Percentiles rank a stretch among this genome's conserved stretches.
Conservation (phyloP, 1,284 basidiomycete species). For the Melampsora americana region DNA sequence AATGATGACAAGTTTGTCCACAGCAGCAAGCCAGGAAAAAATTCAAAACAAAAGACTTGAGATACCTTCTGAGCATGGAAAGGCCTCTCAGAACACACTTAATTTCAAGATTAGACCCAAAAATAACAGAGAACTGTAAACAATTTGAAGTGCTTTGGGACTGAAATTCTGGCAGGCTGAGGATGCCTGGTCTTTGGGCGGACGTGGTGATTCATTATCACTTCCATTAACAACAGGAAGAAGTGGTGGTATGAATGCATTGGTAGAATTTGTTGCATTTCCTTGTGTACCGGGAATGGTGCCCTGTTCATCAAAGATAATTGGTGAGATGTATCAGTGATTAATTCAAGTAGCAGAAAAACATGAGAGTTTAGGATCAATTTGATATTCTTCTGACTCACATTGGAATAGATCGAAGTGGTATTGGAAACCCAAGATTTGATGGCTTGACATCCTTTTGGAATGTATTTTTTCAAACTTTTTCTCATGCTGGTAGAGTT, state of each 20-base stretch:
- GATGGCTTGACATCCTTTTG: neutral
- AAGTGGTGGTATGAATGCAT: neutral
- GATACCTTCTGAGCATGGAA: too few relatives aligned
- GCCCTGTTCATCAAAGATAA: neutral
- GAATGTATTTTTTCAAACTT: neutral
- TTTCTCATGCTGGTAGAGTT: neutral
- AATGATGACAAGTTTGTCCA: too few relatives aligned
- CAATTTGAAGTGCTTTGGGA: too few relatives aligned
- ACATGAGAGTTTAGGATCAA: neutral
- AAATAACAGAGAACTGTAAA: too few relatives aligned
- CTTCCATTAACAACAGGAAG: neutral
- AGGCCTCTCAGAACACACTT: too few relatives aligned
- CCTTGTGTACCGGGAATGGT: neutral
- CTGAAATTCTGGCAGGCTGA: neutral
- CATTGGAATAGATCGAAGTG: neutral
- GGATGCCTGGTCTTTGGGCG: neutral
- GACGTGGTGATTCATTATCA: neutral
- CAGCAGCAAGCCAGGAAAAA: too few relatives aligned
- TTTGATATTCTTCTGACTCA: neutral
- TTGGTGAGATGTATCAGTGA: neutral
- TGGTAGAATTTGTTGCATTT: neutral
- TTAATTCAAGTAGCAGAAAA: neutral
- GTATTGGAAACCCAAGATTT: neutral
- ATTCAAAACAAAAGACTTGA: too few relatives aligned
- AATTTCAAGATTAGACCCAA: too few relatives aligned